Base-by-base conservation (phyloP, 345 rosid genomes). In the Erucastrum elatum region DNA sequence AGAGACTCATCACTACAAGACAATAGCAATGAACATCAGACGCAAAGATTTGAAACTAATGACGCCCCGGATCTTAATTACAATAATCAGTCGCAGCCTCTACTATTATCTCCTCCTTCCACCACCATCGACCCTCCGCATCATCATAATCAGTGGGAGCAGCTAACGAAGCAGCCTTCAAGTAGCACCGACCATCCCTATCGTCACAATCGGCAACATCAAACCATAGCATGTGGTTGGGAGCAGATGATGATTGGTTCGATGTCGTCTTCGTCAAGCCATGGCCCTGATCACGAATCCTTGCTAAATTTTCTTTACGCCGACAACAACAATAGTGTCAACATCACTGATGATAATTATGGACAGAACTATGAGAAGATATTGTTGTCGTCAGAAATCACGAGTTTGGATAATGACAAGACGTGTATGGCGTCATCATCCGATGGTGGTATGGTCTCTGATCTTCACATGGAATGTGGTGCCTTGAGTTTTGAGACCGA, bases 281-380 rank as follows among this genome's bases (percentile, higher is more conserved):
- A 75, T 25, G 80, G 80, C 27, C 68, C 76, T 75, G 83, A 75
- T 63, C 82, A 74, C 70, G 79, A 80, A 68, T 75, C 80, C 67
- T 75, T 80, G 63, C 33, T 80, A 58, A 75, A 70, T 58, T 31
- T 75, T 26, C 83, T 80, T 30, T 80, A 69, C 41, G 72, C 55
- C 60, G 75, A 68, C 34, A 68, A 61, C 34, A 68, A 67, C 31
- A 68, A 61, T 15, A 66, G 30, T 74, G 69, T 59, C 78, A 68
- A 53, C 72, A 74, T 69, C 79, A 64, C 25, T 56, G 72, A 33
- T 55, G 67, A 65, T 35, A 39, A 64, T 46, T 27, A 55, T 74
- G 56, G 25, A 37, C 79, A 75, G 30, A 73, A 79, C 39, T 67
- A 74, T 63, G 82, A 55, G 46, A 75, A 80, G 71, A 74, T 69